A percentile compares a stretch with the other conserved stretches of the same genome.
Evolutionary conservation across 176 grass and related monocot genomes (phyloP).

Genomic region (Zea luxurians): DNA sequence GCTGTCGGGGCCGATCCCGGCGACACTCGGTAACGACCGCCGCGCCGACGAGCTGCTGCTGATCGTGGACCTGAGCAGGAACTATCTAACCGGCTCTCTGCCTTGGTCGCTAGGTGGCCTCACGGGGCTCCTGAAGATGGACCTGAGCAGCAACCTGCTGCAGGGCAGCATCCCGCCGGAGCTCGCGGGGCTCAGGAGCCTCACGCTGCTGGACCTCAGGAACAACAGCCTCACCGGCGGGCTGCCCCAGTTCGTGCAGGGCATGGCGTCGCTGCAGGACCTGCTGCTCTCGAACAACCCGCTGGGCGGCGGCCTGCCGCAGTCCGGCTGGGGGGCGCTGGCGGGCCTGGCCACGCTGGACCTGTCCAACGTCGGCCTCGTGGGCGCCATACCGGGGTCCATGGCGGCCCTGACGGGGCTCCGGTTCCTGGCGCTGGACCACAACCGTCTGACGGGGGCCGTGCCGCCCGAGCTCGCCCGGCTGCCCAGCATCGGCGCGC

Average conservation of each 20-base stretch:
- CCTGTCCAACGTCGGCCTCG: constrained; percentile 50
- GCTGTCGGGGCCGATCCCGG: constrained; percentile 61
- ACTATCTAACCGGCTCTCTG: constrained; percentile 59
- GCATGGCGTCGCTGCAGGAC: constrained; percentile 63
- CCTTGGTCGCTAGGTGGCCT: constrained; percentile 61
- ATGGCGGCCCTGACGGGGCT: constrained; percentile 55
- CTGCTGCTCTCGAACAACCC: constrained; percentile 81
- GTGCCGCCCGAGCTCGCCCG: constrained; percentile 57
- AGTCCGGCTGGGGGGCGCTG: constrained; percentile 49
- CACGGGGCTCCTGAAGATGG: constrained; percentile 72
- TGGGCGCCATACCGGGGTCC: constrained; percentile 58
- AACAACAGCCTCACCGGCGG: constrained; percentile 76
- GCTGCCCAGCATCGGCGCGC: constrained; percentile 58
- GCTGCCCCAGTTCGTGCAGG: constrained; percentile 32
- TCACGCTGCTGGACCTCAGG: constrained; percentile 77
- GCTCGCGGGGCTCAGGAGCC: constrained; percentile 49
- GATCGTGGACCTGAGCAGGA: constrained; percentile 63
- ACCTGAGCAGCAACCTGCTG: constrained; percentile 74
- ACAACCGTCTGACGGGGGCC: constrained; percentile 59
- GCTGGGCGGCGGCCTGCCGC: constrained; percentile 46
- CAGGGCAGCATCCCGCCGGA: constrained; percentile 54
- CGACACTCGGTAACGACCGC: constrained; percentile 50
- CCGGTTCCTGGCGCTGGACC: constrained; percentile 75
- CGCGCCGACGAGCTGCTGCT: constrained; percentile 30
- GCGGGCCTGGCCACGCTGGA: constrained; percentile 62